Conservation (phyloP, 441 rosid genomes). For the Populus hybrid region DNA sequence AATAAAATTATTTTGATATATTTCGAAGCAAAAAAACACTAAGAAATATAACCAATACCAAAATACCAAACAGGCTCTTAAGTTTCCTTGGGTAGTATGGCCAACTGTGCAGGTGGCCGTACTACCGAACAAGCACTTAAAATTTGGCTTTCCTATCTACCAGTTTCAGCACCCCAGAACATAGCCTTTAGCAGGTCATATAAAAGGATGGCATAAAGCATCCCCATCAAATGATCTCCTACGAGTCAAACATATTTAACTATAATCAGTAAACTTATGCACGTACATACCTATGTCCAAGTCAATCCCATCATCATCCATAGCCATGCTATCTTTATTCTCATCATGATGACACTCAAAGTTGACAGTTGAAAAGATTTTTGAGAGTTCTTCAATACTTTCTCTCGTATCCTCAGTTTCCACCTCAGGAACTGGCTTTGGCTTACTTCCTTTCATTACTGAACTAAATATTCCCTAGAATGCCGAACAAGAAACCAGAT, state of each 20-base stretch:
- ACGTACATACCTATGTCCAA: constrained; percentile 55
- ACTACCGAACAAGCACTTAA: too few species aligned
- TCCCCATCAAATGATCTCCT: not conserved
- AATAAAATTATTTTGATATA: not conserved
- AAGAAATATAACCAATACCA: too few species aligned
- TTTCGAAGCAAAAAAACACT: too few species aligned
- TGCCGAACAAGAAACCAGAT: constrained; percentile 14
- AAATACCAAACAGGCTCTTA: too few species aligned
- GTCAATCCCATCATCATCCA: constrained; percentile 45
- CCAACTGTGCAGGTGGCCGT: too few species aligned
- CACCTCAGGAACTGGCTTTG: constrained; percentile 44
- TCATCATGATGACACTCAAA: constrained; percentile 47
- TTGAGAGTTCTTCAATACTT: constrained; percentile 55
- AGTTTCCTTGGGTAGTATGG: too few species aligned
- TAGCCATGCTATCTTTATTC: constrained; percentile 28
- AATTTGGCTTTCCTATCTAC: not conserved
- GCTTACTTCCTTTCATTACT: constrained; percentile 53
- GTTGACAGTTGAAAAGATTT: constrained; percentile 56
- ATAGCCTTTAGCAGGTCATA: not conserved
- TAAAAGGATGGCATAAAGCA: not conserved
- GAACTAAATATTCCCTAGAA: constrained; percentile 81
- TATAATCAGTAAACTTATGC: not conserved
- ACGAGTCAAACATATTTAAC: not conserved
- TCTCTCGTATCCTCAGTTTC: constrained; percentile 69
- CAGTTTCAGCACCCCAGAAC: not conserved